Evolutionary conservation across 306 rosid species (phyloP), one percentile per base, ranked within the genome.

Genomic region (Luffa acutangula): DNA sequence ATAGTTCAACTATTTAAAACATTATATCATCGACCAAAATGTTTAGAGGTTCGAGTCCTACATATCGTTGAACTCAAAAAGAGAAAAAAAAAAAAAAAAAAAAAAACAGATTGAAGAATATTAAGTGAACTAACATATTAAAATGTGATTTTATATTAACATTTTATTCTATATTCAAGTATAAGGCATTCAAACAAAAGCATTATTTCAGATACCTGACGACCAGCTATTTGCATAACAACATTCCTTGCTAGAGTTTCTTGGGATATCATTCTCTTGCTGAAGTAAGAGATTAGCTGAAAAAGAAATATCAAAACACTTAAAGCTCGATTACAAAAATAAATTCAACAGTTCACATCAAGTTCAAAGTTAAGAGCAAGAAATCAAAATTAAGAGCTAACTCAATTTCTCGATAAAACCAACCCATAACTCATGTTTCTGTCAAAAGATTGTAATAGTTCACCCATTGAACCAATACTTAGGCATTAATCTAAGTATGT

Each of bases 201-300:
- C 39, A 42, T 57, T 43, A 54, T 66, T 63, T 75, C 60, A 81
- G 36, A 65, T 88, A 94, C 98, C 98, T 90, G 86, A 59, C 83
- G 64, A 43, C 82, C 83, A 45, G 81, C 81, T 83, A 85, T 49
- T 84, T 92, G 93, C 92, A 88, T 87, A 60, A 94, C 96, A 64
- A 80, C 80, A 85, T 94, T 94, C 85, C 98, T 87, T 45, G 25
- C 78, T 52, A 92, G 89, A 59, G 95, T 94, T 85, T 92, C 82
- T 81, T 83, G 87, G 39, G 98, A 92, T 85, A 94, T 94, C 86
- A 81, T 52, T 72, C 97, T 86, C 86, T 87, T 96, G 70, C 79
- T 83, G 80, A 94, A 92, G 85, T 85, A 94, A 21, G 88, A 87
- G 78, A 84, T 82, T 63, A 92, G 76, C 98, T 94, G 86, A 85